A percentile compares a stretch with the other conserved stretches of the same genome.
Evolutionary conservation across 345 rosid species (phyloP).

Genomic region (Eutrema japonicum): DNA sequence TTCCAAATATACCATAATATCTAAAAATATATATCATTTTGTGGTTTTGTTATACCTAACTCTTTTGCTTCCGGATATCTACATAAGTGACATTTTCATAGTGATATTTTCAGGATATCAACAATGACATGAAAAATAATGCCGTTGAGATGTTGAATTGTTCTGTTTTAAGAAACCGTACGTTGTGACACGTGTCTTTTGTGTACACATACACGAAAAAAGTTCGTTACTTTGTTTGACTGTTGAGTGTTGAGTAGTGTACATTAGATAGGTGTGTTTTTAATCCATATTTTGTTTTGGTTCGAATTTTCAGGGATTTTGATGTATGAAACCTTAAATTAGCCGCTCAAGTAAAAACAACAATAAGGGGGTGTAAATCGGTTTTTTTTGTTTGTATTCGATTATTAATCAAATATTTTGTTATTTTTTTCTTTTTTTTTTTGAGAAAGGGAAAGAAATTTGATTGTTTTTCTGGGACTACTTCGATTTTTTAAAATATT

Average conservation of each 20-base stretch:
- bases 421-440: no score
- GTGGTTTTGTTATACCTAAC: no score
- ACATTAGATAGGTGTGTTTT: background rate
- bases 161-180: slow-evolving; percentile 32
- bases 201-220: background rate
- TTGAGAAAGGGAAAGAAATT: no score
- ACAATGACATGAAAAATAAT: slow-evolving; percentile 22
- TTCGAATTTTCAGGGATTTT: background rate
- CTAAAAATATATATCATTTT: no score
- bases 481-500: no score
- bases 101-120: background rate
- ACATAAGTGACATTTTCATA: background rate
- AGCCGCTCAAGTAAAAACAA: background rate
- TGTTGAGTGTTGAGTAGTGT: background rate
- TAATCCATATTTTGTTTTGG: background rate
- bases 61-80: background rate
- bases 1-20: no score
- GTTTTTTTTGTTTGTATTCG: background rate
- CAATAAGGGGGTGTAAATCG: background rate
- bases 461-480: no score
- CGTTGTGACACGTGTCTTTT: slow-evolving; percentile 23
- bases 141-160: slow-evolving; percentile 40
- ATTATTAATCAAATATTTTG: no score
- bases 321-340: background rate
- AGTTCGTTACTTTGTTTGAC: slow-evolving; percentile 36